These are phyloP conservation scores for Hypoxylon sp. DNA, from an alignment of 2,329 filamentous ascomycete genomes.

Conservation along the genomic window DNA sequence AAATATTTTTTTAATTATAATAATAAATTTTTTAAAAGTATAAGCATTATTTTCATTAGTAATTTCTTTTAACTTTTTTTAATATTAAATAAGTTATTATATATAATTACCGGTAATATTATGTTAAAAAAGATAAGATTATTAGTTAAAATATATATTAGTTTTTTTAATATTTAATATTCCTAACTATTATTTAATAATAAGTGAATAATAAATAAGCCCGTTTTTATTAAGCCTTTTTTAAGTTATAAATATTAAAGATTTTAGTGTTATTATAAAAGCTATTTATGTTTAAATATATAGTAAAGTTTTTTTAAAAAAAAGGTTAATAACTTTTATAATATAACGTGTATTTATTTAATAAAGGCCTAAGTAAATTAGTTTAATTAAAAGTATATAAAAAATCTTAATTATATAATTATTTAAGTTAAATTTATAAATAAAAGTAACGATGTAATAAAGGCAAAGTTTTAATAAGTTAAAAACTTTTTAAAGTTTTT, in stretches of 20 bases:
- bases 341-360: not conserved
- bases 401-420: constrained; percentile 1
- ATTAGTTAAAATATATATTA: not conserved
- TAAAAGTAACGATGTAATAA: not conserved
- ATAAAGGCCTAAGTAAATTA: constrained; percentile 1
- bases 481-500: no score
- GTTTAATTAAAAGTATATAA: not conserved
- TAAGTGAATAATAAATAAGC: not conserved
- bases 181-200: not conserved
- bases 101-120: not conserved
- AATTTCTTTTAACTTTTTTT: constrained; percentile 4
- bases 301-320: not conserved
- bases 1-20: not conserved
- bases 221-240: not conserved
- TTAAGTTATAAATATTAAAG: constrained; percentile 1
- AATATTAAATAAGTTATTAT: constrained; percentile 2
- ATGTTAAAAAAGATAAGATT: constrained; percentile 5
- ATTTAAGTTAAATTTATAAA: not conserved
- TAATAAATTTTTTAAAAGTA: not conserved
- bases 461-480: no score
- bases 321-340: not conserved
- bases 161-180: constrained; percentile 3
- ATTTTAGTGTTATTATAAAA: not conserved
- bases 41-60: not conserved
- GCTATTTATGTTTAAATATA: not conserved